These are phyloP conservation scores for Erucastrum elatum DNA, from an alignment of 345 rosid genomes.

Conservation along the genomic window DNA sequence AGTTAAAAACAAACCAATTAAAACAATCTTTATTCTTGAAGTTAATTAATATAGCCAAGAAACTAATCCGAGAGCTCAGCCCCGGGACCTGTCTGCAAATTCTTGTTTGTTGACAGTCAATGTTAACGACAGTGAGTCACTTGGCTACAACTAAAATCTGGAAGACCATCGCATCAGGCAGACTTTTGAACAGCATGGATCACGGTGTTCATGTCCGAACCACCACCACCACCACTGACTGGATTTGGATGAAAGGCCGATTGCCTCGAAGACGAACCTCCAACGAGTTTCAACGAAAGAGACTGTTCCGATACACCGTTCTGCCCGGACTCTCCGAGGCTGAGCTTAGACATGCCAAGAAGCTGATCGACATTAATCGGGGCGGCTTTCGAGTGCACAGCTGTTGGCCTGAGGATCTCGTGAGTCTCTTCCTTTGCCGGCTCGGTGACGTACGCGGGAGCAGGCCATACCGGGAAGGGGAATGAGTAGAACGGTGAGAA, in stretches of 20 bases:
- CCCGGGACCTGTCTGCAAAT: constrained; percentile 13
- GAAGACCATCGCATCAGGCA: neutral
- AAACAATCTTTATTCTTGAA: constrained; percentile 21
- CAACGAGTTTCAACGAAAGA: constrained; percentile 55
- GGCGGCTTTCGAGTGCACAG: constrained; percentile 62
- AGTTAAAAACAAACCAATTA: constrained; percentile 12
- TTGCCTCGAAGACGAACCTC: constrained; percentile 63
- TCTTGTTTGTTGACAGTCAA: constrained; percentile 18
- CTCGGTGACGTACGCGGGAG: constrained; percentile 36
- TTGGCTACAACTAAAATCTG: constrained; percentile 13
- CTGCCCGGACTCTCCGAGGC: constrained; percentile 61
- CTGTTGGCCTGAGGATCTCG: constrained; percentile 78
- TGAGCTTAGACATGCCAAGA: constrained; percentile 81
- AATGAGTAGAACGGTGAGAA: constrained; percentile 60
- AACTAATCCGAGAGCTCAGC: constrained; percentile 5
- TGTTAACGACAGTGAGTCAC: constrained; percentile 18
- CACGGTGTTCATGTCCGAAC: constrained; percentile 54
- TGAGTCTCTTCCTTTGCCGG: constrained; percentile 46
- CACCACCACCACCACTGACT: constrained; percentile 44
- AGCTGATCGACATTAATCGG: constrained; percentile 82
- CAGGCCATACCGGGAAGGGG: constrained; percentile 70
- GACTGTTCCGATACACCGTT: constrained; percentile 45
- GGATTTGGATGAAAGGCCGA: constrained; percentile 92
- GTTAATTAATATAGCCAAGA: constrained; percentile 21
- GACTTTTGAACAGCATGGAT: constrained; percentile 56